Percentiles rank a stretch among this genome's conserved stretches.
phyloP scores from a whole-genome alignment of 768 basidiomycete genomes.

The Leccinum sublutescens region DNA sequence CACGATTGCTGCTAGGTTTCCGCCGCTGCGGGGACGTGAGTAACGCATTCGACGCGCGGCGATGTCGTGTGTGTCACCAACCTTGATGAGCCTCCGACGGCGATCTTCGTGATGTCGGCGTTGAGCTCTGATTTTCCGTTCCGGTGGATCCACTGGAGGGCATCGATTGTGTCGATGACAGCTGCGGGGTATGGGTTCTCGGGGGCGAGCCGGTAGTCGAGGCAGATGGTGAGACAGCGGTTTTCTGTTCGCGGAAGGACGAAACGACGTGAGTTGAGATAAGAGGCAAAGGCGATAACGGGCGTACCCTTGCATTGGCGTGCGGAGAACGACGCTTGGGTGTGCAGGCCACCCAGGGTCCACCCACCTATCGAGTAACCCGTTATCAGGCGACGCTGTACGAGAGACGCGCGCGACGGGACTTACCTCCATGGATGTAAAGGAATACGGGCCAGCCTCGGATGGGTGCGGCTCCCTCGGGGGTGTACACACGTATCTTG shows the following conservation, averaged over 20 bases:
- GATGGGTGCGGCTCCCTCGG: constrained; percentile 45
- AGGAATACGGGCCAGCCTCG: constrained; percentile 70
- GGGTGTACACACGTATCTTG: constrained; percentile 62
- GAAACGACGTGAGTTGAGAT: too few relatives aligned
- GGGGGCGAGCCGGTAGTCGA: constrained; percentile 72
- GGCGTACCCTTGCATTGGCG: constrained; percentile 25
- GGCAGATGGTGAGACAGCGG: constrained; percentile 59
- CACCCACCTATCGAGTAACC: constrained; percentile 54
- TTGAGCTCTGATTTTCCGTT: constrained; percentile 46
- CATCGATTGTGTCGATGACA: constrained; percentile 66
- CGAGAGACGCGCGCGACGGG: not conserved
- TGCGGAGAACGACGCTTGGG: constrained; percentile 55
- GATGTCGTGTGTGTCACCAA: not conserved
- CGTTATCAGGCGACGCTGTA: not conserved
- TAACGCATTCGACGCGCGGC: not conserved
- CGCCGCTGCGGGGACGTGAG: constrained; percentile 45
- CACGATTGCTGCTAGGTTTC: constrained; percentile 65
- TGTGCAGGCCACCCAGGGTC: constrained; percentile 63
- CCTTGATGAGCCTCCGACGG: constrained; percentile 75
- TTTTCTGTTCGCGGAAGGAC: constrained; percentile 40
- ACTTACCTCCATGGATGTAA: constrained; percentile 68
- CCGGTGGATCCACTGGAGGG: constrained; percentile 57
- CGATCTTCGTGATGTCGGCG: constrained; percentile 52
- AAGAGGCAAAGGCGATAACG: not conserved
- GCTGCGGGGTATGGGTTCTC: constrained; percentile 71